Evolutionary conservation across 1,284 basidiomycete genomes (phyloP), one percentile per base, ranked within the genome.

Genomic region (Irpex sp.): DNA sequence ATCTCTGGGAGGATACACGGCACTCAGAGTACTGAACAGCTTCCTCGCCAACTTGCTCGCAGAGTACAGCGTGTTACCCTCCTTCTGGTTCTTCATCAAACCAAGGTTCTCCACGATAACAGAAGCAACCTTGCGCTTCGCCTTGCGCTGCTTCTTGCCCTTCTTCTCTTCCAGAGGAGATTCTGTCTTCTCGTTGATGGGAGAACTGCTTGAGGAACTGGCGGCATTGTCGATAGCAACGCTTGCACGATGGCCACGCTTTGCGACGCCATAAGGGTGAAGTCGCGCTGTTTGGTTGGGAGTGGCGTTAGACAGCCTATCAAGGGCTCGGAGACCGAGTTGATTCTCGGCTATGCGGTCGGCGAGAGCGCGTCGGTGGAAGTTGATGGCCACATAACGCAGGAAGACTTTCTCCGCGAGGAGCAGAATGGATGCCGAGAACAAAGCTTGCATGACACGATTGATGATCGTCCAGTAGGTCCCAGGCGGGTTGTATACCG

Each of bases 311-410:
- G 88, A 89, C 21, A 92, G 80, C 21, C 81, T 78, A 71, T 92
- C 89, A 17, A 92, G 79, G 1, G 87, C 88, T 68, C 82, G 85
- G 36, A 92, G 77, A 13, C 86, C 90, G 40, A 88, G 75, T 34
- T 82, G 81, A 68, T 92, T 92, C 72, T 91, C 89, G 3, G 79
- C 78, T 19, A 92, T 75, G 57, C 89, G 85, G 61, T 92, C 90
- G 19, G 88, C 85, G 34, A 92, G 81, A 5, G 90, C 89, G 66
- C 84, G 88, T 67, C 85, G 79, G 72, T 92, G 90, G 71, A 92
- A 92, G 68, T 85, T 87, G 75, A 91, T 91, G n/a, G 89, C 89
- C 52, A 91, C 83, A 66, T 88, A 87, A 68, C 85, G 87, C 36
- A 92, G 74, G 72, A 89, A 86, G 49, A 89, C 73, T 70, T 92